Conservation (phyloP, 1,284 basidiomycete genomes). For the Boletus smithii region DNA sequence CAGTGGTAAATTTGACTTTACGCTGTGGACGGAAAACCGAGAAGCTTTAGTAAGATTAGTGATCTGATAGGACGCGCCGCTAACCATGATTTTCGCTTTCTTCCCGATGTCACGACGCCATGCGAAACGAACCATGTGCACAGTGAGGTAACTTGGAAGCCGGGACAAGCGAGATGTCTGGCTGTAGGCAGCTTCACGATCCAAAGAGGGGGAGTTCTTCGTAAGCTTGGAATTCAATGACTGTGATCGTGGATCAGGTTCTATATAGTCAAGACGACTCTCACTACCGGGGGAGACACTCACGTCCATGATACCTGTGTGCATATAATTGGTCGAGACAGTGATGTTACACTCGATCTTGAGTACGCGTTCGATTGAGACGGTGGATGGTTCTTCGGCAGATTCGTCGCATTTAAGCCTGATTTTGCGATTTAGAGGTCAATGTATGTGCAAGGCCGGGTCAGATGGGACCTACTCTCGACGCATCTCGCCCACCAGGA, state of each 20-base stretch:
- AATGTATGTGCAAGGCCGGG: constrained; percentile 7
- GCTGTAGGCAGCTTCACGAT: constrained; percentile 81
- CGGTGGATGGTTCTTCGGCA: constrained; percentile 69
- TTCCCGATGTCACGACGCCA: constrained; percentile 91
- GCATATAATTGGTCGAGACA: constrained; percentile 84
- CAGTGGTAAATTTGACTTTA: constrained; percentile 89
- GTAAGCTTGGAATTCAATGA: constrained; percentile 83
- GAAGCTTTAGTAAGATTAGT: neutral
- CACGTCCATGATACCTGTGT: constrained; percentile 82
- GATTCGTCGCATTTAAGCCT: constrained; percentile 81
- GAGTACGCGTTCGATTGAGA: constrained; percentile 70
- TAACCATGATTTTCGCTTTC: constrained; percentile 89
- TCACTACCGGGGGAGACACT: constrained; percentile 28
- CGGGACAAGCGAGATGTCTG: constrained; percentile 82
- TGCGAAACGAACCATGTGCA: constrained; percentile 94
- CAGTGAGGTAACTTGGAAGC: constrained; percentile 80
- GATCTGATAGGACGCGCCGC: constrained; percentile 9
- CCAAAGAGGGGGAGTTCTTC: constrained; percentile 80
- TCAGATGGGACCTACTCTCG: constrained; percentile 61
- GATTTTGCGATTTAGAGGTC: neutral
- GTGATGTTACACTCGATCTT: constrained; percentile 95
- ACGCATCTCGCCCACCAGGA: constrained; percentile 77
- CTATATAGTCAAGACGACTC: neutral
- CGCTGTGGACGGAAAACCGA: constrained; percentile 46
- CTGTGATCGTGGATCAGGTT: constrained; percentile 38